Evolutionary conservation across 169 alveolate species (phyloP), one percentile per base, ranked within the genome.

Genomic region (Plasmodium billcollinsi): DNA sequence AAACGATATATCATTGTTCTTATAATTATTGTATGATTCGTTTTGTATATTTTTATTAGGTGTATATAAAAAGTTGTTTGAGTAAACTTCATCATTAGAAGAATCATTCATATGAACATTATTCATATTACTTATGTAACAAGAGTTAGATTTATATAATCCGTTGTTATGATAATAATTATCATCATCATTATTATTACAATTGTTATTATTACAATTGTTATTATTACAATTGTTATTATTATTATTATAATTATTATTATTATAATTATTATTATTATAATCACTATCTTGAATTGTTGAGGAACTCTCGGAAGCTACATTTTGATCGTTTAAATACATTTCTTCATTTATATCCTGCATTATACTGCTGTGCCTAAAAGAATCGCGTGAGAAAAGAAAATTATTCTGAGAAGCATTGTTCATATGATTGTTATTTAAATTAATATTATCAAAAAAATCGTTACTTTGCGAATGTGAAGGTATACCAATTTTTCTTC

Each of bases 1-100:
- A 47, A 80, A 80, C 4, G 85, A 69, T 26, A 80, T 80, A 63
- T 80, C 80, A 73, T 80, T 80, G 4, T 18, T 69, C 47, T 69
- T 80, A 5, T 80, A 43, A 0, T 80, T 59, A 15, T 80, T 71
- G 2, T 33, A 43, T 12, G 21, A 26, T n/a, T 12, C 18, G 47
- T 69, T 75, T 15, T 26, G 33, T 56, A 72, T 21, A 15, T 73
- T 11, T 29, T 83, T 83, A 24, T 67, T 83, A 18, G 91, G 91
- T 14, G 91, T 83, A 45, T 86, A 86, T 61, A 86, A 86, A 86
- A 86, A 86, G 63, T 72, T 86, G 21, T 61, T 86, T 7, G 88
- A 62, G 52, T 61, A 86, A 18, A 50, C 71, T 54, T 71, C 88
- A 29, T 86, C 92, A 43, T 86, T 86, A 69, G 90, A 80, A 47